phyloP scores from a whole-genome alignment of 371 early-diverging fungal genomes.

The Homolaphlyctis polyrhiza region DNA sequence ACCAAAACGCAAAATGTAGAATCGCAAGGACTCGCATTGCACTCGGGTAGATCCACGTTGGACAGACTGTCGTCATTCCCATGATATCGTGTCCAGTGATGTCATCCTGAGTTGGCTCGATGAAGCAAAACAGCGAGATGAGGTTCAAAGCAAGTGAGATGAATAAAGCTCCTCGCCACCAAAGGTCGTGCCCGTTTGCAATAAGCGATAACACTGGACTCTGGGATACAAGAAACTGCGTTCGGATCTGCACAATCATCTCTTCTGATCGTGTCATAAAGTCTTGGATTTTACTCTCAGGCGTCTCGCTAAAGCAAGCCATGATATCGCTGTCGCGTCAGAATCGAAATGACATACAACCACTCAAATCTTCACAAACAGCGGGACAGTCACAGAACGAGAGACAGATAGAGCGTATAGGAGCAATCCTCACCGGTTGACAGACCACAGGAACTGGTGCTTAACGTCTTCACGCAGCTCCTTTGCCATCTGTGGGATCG shows the following conservation, averaged over 20 bases:
- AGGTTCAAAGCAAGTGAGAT: constrained; percentile 37
- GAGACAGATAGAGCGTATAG: not conserved
- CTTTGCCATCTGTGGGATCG: constrained; percentile 51
- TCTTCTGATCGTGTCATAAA: constrained; percentile 47
- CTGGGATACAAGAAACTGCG: constrained; percentile 44
- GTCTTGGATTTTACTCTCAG: constrained; percentile 50
- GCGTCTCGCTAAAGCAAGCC: not conserved
- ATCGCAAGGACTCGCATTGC: constrained; percentile 10
- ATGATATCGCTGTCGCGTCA: no score
- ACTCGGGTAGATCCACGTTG: not conserved
- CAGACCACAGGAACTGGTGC: constrained; percentile 42
- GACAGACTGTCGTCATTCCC: not conserved
- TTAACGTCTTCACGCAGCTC: constrained; percentile 44
- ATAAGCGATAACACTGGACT: constrained; percentile 6
- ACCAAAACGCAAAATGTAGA: constrained; percentile 37
- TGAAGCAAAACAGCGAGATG: not conserved
- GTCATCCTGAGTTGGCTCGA: not conserved
- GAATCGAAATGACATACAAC: no score
- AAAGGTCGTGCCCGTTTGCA: constrained; percentile 39
- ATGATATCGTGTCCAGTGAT: not conserved
- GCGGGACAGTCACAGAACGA: not conserved
- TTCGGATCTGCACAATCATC: constrained; percentile 50
- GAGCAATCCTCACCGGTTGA: not conserved
- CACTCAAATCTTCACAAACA: no score
- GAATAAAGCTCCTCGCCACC: constrained; percentile 48